Evolutionary conservation across 129 eudicot species (phyloP).

Genomic region (Dittrichia graveolens): DNA sequence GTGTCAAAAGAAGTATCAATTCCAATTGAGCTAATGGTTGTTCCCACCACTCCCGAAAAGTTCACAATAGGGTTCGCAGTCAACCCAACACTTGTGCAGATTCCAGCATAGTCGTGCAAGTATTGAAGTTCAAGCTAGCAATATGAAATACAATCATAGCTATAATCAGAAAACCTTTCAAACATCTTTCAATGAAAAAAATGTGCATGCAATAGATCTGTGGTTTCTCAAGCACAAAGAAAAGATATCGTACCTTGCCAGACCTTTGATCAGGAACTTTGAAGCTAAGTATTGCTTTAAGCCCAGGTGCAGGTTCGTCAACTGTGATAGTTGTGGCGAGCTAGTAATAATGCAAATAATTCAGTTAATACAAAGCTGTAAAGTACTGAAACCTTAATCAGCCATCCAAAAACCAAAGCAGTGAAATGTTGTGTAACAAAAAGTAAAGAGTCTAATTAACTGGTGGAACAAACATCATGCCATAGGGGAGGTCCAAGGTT

Average conservation of each 20-base stretch:
- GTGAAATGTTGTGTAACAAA: not conserved
- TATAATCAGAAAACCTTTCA: slow-evolving; percentile 9
- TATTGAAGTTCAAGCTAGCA: slow-evolving; percentile 81
- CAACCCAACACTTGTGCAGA: slow-evolving; percentile 77
- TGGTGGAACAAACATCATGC: slow-evolving; percentile 1
- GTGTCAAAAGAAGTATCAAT: slow-evolving; percentile 75
- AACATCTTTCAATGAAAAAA: not conserved
- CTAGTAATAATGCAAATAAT: slow-evolving; percentile 37
- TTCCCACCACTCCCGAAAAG: slow-evolving; percentile 81
- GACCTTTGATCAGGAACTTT: slow-evolving; percentile 82
- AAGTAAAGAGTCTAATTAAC: not conserved
- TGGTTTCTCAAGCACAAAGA: not conserved
- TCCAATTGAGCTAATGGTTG: slow-evolving; percentile 52
- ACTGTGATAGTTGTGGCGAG: slow-evolving; percentile 64
- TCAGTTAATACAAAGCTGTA: slow-evolving; percentile 11
- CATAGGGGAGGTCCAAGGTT: not conserved
- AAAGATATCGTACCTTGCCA: slow-evolving; percentile 61
- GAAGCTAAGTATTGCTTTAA: slow-evolving; percentile 79
- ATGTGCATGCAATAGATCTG: slow-evolving; percentile 11
- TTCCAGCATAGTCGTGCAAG: slow-evolving; percentile 80
- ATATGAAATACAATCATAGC: slow-evolving; percentile 25
- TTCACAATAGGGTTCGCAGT: slow-evolving; percentile 77
- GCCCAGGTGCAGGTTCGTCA: slow-evolving; percentile 77
- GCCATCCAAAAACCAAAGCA: slow-evolving; percentile 8
- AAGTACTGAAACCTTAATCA: not conserved